Evolutionary conservation across 2,329 filamentous ascomycete species (phyloP).

Genomic region (Phyllosticta capitalensis): DNA sequence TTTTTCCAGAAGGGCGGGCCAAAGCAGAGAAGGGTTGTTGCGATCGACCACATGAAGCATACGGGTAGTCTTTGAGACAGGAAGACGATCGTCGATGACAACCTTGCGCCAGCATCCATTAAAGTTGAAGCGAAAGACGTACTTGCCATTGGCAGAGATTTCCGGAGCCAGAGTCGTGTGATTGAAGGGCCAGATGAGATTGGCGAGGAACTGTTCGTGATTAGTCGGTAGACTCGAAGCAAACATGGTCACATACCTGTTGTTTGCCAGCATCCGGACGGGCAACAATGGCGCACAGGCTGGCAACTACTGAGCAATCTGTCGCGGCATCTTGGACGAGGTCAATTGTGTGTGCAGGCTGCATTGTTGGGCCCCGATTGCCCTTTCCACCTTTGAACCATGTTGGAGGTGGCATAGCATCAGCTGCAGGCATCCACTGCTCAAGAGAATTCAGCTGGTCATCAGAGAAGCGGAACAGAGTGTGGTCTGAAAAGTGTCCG

Average conservation of each 20-base stretch:
- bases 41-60: constrained; percentile 82
- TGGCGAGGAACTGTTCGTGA: constrained; percentile 51
- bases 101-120: constrained; percentile 88
- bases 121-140: constrained; percentile 86
- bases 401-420: constrained; percentile 48
- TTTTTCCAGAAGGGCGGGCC: constrained; percentile 91
- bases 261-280: constrained; percentile 59
- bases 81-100: constrained; percentile 79
- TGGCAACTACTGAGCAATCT: constrained; percentile 95
- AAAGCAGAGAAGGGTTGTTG: constrained; percentile 69
- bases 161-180: constrained; percentile 43
- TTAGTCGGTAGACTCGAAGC: background rate
- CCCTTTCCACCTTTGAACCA: constrained; percentile 24
- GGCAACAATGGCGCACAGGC: constrained; percentile 72
- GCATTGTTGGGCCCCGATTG: constrained; percentile 44
- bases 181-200: constrained; percentile 69
- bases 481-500: constrained; percentile 58
- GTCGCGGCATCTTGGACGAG: constrained; percentile 92
- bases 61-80: constrained; percentile 62
- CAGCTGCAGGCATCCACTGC: constrained; percentile 69
- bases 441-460: constrained; percentile 67
- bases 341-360: constrained; percentile 54
- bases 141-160: constrained; percentile 73
- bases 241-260: constrained; percentile 42
- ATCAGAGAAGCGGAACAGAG: constrained; percentile 61